phyloP scores from a whole-genome alignment of 2,329 filamentous ascomycete genomes.

The Colletotrichum graminicola region DNA sequence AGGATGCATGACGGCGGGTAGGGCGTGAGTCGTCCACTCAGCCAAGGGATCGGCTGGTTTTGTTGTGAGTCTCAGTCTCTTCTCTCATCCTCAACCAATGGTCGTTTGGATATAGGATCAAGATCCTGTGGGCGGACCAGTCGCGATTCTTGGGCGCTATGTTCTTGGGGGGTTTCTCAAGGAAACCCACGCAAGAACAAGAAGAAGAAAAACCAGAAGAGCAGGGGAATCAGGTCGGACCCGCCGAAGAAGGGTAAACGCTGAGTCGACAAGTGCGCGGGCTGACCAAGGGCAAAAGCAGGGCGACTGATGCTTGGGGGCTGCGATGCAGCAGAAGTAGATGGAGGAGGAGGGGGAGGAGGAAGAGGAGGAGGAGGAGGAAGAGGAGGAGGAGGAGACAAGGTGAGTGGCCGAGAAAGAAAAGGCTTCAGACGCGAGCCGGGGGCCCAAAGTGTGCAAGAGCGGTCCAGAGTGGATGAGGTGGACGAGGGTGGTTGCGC shows the following conservation, averaged over 20 bases:
- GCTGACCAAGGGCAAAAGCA: neutral
- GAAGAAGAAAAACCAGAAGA: neutral
- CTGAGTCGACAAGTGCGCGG: slow-evolving; percentile 17
- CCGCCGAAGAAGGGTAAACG: slow-evolving; percentile 21
- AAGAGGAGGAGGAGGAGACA: neutral
- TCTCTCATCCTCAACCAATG: slow-evolving; percentile 40
- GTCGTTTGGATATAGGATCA: slow-evolving; percentile 3
- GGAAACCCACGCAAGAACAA: neutral
- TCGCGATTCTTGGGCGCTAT: neutral
- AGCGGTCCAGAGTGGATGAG: slow-evolving; percentile 37
- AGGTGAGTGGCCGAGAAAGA: slow-evolving; percentile 28
- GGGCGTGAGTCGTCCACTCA: slow-evolving; percentile 35
- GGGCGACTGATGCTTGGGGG: slow-evolving; percentile 17
- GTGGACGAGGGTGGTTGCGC: slow-evolving; percentile 31
- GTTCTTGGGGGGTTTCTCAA: neutral
- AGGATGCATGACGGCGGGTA: slow-evolving; percentile 38
- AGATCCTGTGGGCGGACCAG: slow-evolving; percentile 18
- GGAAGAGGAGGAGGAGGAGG: neutral
- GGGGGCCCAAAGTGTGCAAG: slow-evolving; percentile 19
- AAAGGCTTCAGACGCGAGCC: slow-evolving; percentile 31
- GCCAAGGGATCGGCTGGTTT: slow-evolving; percentile 38
- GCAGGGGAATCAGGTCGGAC: slow-evolving; percentile 6
- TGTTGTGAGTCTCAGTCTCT: slow-evolving; percentile 31
- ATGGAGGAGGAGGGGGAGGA: neutral
- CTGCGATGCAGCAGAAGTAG: slow-evolving; percentile 27